Evolutionary conservation across 192 early-diverging fungal genomes (phyloP).

Genomic region (Backusella morwellensis): DNA sequence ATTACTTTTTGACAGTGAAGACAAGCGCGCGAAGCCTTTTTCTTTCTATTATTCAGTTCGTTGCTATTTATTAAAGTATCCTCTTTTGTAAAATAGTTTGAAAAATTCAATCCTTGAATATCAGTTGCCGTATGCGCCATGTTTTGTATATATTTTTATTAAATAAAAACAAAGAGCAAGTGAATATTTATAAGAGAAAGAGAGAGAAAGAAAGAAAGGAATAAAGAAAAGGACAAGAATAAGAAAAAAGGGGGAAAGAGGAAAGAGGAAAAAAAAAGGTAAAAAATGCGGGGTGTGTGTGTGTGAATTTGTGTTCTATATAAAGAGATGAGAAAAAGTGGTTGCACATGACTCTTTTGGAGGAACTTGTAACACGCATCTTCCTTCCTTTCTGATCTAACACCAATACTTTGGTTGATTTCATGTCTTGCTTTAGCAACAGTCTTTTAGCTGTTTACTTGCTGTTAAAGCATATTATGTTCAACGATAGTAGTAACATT

Average conservation of each 20-base stretch:
- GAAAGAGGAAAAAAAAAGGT: neutral
- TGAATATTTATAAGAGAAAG: neutral
- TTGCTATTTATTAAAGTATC: neutral
- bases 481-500: neutral
- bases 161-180: neutral
- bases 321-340: neutral
- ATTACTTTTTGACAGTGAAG: constrained; percentile 67
- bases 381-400: neutral
- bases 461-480: neutral
- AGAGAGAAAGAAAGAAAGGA: neutral
- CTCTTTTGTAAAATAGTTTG: constrained; percentile 10
- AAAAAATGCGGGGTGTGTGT: constrained; percentile 9
- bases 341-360: constrained; percentile 10
- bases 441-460: neutral
- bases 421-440: neutral
- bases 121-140: constrained; percentile 8
- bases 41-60: constrained; percentile 18
- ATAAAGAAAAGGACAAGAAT: neutral
- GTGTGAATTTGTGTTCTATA: constrained; percentile 6
- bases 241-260: neutral
- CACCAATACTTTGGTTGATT: neutral
- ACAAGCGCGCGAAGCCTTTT: constrained; percentile 44
- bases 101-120: constrained; percentile 15
- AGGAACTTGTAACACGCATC: neutral
- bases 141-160: neutral